Evolutionary conservation across 208 protist species (phyloP).

Genomic region (Plasmodiophora brassicae): DNA sequence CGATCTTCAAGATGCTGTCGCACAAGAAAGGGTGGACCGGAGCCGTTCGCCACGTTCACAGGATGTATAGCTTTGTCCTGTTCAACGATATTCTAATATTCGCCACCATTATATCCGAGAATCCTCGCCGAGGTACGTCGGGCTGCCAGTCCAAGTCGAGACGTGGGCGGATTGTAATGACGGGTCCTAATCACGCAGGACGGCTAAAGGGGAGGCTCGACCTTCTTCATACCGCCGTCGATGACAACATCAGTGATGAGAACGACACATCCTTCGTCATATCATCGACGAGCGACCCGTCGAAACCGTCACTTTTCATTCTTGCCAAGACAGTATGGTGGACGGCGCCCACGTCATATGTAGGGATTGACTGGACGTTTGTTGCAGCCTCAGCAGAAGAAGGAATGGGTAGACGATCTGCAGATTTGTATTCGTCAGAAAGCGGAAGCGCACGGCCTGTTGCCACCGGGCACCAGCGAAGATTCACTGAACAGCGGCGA

Average conservation of each 20-base stretch:
- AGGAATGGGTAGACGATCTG: neutral
- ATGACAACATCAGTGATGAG: neutral
- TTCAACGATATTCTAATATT: neutral
- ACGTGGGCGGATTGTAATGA: neutral
- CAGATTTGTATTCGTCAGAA: neutral
- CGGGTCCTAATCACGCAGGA: too few relatives aligned
- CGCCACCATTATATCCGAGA: neutral
- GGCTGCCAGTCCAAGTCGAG: neutral
- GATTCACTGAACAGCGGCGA: neutral
- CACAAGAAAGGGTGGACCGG: neutral
- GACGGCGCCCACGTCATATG: neutral
- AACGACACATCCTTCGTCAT: neutral
- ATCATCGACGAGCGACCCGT: neutral
- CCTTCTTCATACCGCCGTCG: neutral
- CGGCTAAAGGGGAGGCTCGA: neutral
- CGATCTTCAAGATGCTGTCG: neutral
- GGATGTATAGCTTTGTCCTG: neutral
- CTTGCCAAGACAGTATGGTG: neutral
- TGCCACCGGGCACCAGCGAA: neutral
- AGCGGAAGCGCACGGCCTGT: neutral
- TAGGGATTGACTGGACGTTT: neutral
- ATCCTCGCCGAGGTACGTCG: neutral
- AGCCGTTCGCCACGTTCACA: neutral
- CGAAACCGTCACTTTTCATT: neutral
- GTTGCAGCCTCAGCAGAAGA: neutral